These are phyloP conservation scores for Leptodermis oblonga DNA, from an alignment of 257 asterid genomes.

Conservation along the genomic window DNA sequence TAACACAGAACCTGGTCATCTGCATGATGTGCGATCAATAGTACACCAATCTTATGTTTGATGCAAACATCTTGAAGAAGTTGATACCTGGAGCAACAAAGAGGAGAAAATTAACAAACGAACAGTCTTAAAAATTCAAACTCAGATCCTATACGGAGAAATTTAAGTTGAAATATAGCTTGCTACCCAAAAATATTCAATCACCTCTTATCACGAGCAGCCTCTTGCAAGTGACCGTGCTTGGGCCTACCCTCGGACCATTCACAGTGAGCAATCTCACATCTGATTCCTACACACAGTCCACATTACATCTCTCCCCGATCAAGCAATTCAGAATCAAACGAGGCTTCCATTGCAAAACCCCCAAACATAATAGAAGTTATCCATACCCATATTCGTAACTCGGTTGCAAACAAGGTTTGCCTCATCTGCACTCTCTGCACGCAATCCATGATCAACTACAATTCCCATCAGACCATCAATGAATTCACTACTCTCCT, in stretches of 20 bases:
- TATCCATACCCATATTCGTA: slow-evolving; percentile 60
- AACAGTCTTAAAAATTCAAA: neutral
- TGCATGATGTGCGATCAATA: slow-evolving; percentile 89
- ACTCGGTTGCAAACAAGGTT: slow-evolving; percentile 52
- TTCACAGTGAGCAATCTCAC: slow-evolving; percentile 73
- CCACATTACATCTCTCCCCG: slow-evolving; percentile 41
- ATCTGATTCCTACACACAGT: slow-evolving; percentile 67
- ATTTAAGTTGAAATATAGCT: neutral
- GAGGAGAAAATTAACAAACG: neutral
- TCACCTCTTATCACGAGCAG: slow-evolving; percentile 85
- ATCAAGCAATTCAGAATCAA: slow-evolving; percentile 24
- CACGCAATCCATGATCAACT: slow-evolving; percentile 83
- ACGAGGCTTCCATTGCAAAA: slow-evolving; percentile 20
- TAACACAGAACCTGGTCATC: slow-evolving; percentile 79
- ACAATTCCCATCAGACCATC: slow-evolving; percentile 79
- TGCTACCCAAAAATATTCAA: neutral
- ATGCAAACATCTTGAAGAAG: slow-evolving; percentile 54
- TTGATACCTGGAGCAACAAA: slow-evolving; percentile 52
- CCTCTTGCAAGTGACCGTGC: slow-evolving; percentile 84
- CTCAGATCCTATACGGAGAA: neutral
- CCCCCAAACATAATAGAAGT: slow-evolving; percentile 17
- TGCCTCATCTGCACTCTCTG: slow-evolving; percentile 80
- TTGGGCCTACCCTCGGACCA: slow-evolving; percentile 83
- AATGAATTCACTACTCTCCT: slow-evolving; percentile 34
- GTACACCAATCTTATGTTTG: slow-evolving; percentile 44